Evolutionary conservation across 2,329 filamentous ascomycete species (phyloP).

Genomic region (Aspergillus thermomutatus): DNA sequence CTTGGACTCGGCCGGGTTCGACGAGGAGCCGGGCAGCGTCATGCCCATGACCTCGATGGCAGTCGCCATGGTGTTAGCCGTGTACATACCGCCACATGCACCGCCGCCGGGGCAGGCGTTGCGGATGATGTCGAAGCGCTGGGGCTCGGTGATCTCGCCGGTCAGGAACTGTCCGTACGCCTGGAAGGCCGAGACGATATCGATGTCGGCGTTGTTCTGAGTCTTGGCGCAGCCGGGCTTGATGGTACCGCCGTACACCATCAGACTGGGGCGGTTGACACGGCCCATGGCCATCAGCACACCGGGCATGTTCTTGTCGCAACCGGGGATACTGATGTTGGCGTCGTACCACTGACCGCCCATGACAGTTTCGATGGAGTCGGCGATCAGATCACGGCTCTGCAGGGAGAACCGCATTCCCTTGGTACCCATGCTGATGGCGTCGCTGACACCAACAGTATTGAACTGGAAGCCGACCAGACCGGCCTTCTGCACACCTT

Average conservation of each 20-base stretch:
- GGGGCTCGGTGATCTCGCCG: conserved; percentile 84
- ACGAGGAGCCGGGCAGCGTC: conserved; percentile 78
- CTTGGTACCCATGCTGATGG: conserved; percentile 95
- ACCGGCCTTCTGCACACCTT: conserved; percentile 70
- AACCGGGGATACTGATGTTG: conserved; percentile 94
- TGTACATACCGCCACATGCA: conserved; percentile 85
- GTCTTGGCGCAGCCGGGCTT: conserved; percentile 79
- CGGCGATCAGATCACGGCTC: conserved; percentile 93
- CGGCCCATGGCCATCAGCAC: conserved; percentile 91
- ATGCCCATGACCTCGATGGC: conserved; percentile 71
- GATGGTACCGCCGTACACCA: conserved; percentile 97
- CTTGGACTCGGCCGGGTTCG: conserved; percentile 70
- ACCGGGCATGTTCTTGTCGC: conserved; percentile 99
- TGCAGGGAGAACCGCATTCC: conserved; percentile 96
- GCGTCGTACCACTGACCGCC: conserved; percentile 98
- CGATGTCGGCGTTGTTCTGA: conserved; percentile 71
- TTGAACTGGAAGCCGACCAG: conserved; percentile 97
- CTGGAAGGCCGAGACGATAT: conserved; percentile 97
- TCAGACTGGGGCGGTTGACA: conserved; percentile 88
- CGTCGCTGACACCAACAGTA: conserved; percentile 96
- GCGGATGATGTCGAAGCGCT: conserved; percentile 91
- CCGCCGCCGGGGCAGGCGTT: conserved; percentile 82
- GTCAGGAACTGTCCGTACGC: conserved; percentile 93
- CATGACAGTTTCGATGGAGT: conserved; percentile 99
- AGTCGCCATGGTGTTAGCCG: conserved; percentile 72